These are phyloP conservation scores for Ananas comosus DNA, from an alignment of 176 grass and related monocot species.

Conservation along the genomic window DNA sequence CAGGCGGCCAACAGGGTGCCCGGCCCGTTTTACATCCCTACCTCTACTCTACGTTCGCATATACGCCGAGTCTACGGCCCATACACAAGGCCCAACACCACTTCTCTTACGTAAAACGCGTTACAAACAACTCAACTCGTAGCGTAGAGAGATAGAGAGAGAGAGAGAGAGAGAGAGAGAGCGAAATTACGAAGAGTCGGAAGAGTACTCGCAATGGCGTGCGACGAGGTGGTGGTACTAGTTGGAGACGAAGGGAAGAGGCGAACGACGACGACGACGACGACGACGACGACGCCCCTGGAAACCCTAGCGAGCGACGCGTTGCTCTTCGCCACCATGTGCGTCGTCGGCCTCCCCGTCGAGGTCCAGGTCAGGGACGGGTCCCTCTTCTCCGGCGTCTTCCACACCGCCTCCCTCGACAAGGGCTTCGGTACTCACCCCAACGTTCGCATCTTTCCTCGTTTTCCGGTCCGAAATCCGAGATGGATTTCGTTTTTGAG, in stretches of 20 bases:
- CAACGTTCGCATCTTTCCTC: not conserved
- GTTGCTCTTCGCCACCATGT: constrained; percentile 56
- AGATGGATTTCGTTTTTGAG: not conserved
- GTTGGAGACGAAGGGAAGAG: constrained; percentile 22
- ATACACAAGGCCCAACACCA: no score
- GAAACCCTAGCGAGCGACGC: constrained; percentile 21
- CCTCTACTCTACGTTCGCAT: no score
- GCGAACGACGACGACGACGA: constrained; percentile 20
- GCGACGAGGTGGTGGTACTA: no score
- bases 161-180: no score
- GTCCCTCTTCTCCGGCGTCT: constrained; percentile 83
- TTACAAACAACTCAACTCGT: no score
- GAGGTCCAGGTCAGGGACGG: constrained; percentile 91
- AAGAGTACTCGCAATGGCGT: no score
- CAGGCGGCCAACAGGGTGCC: no score
- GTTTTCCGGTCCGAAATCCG: not conserved
- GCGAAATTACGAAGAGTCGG: no score
- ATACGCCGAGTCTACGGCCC: no score
- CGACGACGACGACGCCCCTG: not conserved
- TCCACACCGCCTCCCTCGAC: constrained; percentile 80
- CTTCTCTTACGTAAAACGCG: no score
- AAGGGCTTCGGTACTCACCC: constrained; percentile 40
- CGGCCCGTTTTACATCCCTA: no score
- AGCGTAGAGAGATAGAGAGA: no score
- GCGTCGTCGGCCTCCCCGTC: constrained; percentile 71